These are phyloP conservation scores for Tephrocybe sp. DNA, from an alignment of 768 basidiomycete genomes.

Conservation along the genomic window DNA sequence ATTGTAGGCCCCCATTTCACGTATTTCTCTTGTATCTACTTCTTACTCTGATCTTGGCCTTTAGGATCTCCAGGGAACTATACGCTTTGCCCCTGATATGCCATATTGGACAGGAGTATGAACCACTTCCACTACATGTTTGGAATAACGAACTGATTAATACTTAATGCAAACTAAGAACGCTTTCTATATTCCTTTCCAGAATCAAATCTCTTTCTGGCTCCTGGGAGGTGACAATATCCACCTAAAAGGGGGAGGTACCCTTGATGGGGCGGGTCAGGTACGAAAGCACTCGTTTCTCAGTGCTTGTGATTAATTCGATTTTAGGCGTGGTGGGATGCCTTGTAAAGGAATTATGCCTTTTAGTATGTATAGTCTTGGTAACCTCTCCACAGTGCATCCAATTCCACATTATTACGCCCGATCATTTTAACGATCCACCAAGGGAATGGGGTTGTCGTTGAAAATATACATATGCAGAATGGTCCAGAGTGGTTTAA, in stretches of 20 bases:
- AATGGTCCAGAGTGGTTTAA: constrained; percentile 57
- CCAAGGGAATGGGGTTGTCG: constrained; percentile 46
- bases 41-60: background rate
- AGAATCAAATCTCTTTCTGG: constrained; percentile 57
- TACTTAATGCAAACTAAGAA: constrained; percentile 36
- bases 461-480: constrained; percentile 48
- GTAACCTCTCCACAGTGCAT: constrained; percentile 28
- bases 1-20: constrained; percentile 34
- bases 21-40: background rate
- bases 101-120: constrained; percentile 53
- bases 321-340: constrained; percentile 53
- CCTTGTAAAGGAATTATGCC: constrained; percentile 31
- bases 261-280: constrained; percentile 65
- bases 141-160: background rate
- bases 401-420: constrained; percentile 45
- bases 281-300: no score
- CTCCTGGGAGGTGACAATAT: constrained; percentile 51
- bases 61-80: constrained; percentile 46
- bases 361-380: background rate
- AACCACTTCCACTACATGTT: background rate
- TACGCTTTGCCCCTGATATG: constrained; percentile 50
- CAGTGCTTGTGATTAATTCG: no score
- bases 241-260: constrained; percentile 56
- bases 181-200: constrained; percentile 52
- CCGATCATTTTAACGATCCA: constrained; percentile 58